Percentiles rank a stretch among this genome's conserved stretches.
phyloP scores from a whole-genome alignment of 192 early-diverging fungal species.

The Coemansia sp. region DNA sequence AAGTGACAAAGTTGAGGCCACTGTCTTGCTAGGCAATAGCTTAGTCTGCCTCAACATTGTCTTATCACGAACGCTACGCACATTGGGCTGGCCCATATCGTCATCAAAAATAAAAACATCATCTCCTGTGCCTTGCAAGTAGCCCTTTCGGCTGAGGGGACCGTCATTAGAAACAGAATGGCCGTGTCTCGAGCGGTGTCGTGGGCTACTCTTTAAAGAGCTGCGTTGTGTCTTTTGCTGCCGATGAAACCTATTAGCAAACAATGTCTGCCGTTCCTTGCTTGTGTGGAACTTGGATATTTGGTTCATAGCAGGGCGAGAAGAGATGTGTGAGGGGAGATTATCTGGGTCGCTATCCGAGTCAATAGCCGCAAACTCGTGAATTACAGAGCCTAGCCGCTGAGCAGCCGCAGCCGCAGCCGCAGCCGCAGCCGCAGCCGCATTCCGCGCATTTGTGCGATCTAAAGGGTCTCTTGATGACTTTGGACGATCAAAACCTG shows the following conservation, averaged over 20 bases:
- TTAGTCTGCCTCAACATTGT: constrained; percentile 23
- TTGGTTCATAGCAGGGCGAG: not conserved
- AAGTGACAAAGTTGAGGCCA: not conserved
- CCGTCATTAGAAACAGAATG: constrained; percentile 1
- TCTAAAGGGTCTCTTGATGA: not conserved
- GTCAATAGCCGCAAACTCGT: constrained; percentile 49
- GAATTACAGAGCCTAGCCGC: constrained; percentile 37
- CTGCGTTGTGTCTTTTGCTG: constrained; percentile 1
- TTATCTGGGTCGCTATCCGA: constrained; percentile 28
- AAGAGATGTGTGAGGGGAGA: not conserved
- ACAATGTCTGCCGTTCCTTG: constrained; percentile 10
- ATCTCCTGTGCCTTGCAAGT: not conserved
- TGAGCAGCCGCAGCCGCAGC: constrained; percentile 9
- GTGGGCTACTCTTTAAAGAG: not conserved
- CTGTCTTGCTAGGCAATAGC: constrained; percentile 13
- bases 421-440: too few relatives aligned
- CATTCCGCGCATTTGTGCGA: not conserved
- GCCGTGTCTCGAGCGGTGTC: not conserved
- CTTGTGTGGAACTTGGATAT: not conserved
- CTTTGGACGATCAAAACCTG: not conserved
- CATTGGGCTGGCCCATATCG: not conserved
- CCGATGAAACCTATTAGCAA: constrained; percentile 17
- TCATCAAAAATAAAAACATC: constrained; percentile 51
- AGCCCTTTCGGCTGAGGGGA: not conserved
- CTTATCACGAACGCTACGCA: not conserved